Evolutionary conservation across 2,329 filamentous ascomycete genomes (phyloP), one percentile per base, ranked within the genome.

Genomic region (Ceratocystis diversiconidia): DNA sequence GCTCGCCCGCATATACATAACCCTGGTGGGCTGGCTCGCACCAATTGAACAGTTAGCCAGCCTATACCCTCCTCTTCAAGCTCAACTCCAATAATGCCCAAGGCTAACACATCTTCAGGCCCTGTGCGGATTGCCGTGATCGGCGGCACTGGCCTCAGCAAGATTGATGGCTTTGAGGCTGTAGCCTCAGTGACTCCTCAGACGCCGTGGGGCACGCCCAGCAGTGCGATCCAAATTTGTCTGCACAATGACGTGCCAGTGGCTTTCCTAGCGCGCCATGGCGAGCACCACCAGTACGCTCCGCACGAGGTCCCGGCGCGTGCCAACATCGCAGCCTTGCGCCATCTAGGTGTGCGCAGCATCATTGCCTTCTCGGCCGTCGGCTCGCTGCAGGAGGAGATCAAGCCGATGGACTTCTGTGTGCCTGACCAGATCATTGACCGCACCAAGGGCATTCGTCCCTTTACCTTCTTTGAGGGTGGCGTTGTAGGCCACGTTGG

Each of bases 291-390:
- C 79, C 84, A 96, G 76, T 82, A 89, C 70, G 90, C 92, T 5
- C 94, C 94, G 0, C 92, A 96, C 73, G 94, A 99, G 77, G 89
- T 99, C n/a, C 91, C 92, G 67, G 84, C 86, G 70, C 90, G 90
- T 69, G 94, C 94, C 76, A 99, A 97, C 79, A 95, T 99, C 72
- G 92, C 94, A n/a, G 94, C 94, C n/a, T 81, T 99, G 69, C 87
- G 94, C 70, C 86, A 84, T 71, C 81, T 99, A 68, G 94, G 94
- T 70, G 94, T 97, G 59, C 86, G 92, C 72, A 89, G 85, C 74
- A 84, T 97, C 74, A 89, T 99, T 73, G 91, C 92, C 69, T 99
- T 99, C 79, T 92, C 88, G 69, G 94, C 94, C 61, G 94, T 99
- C 66, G 94, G 94, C 69, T 92, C 88, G 72, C 79, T 99, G 73